Base-by-base conservation (phyloP, 2,329 filamentous ascomycete genomes). In the Capronia americana region DNA sequence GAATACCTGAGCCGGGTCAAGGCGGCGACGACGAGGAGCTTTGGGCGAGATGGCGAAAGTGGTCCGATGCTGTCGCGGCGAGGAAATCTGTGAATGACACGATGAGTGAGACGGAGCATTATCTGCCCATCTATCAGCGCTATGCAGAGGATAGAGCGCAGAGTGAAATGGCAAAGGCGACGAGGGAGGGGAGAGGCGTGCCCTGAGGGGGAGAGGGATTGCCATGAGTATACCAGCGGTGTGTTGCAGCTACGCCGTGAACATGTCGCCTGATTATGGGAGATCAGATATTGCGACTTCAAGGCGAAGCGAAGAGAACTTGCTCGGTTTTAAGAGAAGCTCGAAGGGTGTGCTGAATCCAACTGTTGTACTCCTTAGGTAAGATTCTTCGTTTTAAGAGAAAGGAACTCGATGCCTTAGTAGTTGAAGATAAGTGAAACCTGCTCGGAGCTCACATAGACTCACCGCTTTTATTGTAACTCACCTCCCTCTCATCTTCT, bases 41-140 rank as follows among this genome's bases (percentile, higher is more conserved):
- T 2, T 93, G 90, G 91, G 77, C 73, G 55, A 81, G 90, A 55
- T 93, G 89, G 87, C 80, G 83, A 71, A 81, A 75, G 62, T 94
- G 90, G 89, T 77, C 84, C 46, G 80, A 81, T 60, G 90, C 87
- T 0, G 79, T 91, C 2, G 78, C 85, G 64, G 74, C 78, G 3
- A 83, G 89, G 66, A 81, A 85, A 72, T 92, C 89, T 71, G 84
- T 93, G 0, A 82, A 80, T 73, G 84, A 88, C 69, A 93, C 90
- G 0, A 86, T 84, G 79, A 93, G 90, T 73, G 87, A 88, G 28
- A 84, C 83, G 59, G 85, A 89, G 70, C 79, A 87, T 73, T 93
- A 92, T 74, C 75, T 91, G 68, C 83, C 85, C 6, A 88, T 90
- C 17, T 93, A 92, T 76, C 83, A 85, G 76, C 77, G 87, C 65